A percentile compares a stretch with the other conserved stretches of the same genome.
Evolutionary conservation across 176 grass and related monocot species (phyloP).

Genomic region (Hordeum marinum): DNA sequence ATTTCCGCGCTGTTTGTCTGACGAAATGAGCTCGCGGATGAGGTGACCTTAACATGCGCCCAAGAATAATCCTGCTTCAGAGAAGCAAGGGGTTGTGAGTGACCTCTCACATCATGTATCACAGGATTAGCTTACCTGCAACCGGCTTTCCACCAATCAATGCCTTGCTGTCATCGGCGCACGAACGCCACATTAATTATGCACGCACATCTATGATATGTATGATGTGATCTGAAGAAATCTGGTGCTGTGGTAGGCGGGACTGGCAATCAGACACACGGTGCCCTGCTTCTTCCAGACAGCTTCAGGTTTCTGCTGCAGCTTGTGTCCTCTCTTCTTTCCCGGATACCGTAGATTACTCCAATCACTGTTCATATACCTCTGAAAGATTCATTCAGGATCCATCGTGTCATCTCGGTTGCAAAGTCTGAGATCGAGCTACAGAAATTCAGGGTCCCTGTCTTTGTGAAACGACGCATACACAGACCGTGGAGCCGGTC

Average conservation of each 20-base stretch:
- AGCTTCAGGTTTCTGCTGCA: conserved; percentile 9
- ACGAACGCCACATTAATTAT: conserved; percentile 9
- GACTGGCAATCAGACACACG: not conserved
- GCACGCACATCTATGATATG: not conserved
- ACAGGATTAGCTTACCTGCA: conserved; percentile 27
- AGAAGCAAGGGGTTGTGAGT: not conserved
- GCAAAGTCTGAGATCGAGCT: not conserved
- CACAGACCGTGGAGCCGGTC: not conserved
- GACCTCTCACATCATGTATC: not conserved
- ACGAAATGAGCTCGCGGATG: not conserved
- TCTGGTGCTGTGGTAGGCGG: not conserved
- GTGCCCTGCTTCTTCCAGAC: not conserved
- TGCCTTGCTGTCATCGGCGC: not conserved
- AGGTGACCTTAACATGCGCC: conserved; percentile 23
- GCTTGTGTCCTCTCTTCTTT: not conserved
- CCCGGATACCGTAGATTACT: not conserved
- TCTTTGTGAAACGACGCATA: not conserved
- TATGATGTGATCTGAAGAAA: not conserved
- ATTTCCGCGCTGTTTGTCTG: not conserved
- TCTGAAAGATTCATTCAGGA: not conserved
- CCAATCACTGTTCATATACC: not conserved
- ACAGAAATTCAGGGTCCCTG: not conserved
- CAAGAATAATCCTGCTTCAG: not conserved
- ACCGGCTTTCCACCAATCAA: conserved; percentile 25
- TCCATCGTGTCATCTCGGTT: not conserved